Evolutionary conservation across 306 rosid genomes (phyloP), one percentile per base, ranked within the genome.

Genomic region (Lathyrus aphaca): DNA sequence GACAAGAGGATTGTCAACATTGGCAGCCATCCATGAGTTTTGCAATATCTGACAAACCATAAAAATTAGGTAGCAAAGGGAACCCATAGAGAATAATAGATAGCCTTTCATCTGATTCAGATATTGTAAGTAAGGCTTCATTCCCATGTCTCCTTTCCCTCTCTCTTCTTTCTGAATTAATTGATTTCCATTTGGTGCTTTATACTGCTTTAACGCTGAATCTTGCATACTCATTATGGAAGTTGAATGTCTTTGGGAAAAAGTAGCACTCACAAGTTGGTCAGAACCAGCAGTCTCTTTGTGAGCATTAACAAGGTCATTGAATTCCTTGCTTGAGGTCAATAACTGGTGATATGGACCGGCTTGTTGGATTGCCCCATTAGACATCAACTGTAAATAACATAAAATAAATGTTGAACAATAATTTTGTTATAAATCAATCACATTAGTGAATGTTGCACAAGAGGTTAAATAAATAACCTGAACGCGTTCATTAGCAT

Each of bases 221-320:
- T 38, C 10, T 37, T 75, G 73, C 21, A 12, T 44, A 19, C 71
- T 78, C 68, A 73, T 86, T 23, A 40, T 19, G 0, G 13, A 13
- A 17, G 71, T 61, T 39, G 58, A 62, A 13, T n/a, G 23, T 46
- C 57, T 78, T 13, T 12, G 18, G 3, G 64, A 3, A 66, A 56
- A 56, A 61, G 61, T 10, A 8, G 32, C 27, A 17, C 40, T 60
- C 10, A 10, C 66, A 38, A 38, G 73, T 39, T 35, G 74, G 10
- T 73, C 49, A 18, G 81, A 78, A 46, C 84, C 78, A 21, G 77
- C 63, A 38, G 82, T 78, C 51, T 80, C 80, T 37, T 80, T 82
- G 72, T 84, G 82, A 60, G 87, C 87, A 75, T 78, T 80, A 42
- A 87, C 89, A 56, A 87, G 87, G 66, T 84, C 81, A 29, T 75